A percentile compares a stretch with the other conserved stretches of the same genome.
Evolutionary conservation across 176 grass and related monocot genomes (phyloP).

Genomic region (Cenchrus purpureus): DNA sequence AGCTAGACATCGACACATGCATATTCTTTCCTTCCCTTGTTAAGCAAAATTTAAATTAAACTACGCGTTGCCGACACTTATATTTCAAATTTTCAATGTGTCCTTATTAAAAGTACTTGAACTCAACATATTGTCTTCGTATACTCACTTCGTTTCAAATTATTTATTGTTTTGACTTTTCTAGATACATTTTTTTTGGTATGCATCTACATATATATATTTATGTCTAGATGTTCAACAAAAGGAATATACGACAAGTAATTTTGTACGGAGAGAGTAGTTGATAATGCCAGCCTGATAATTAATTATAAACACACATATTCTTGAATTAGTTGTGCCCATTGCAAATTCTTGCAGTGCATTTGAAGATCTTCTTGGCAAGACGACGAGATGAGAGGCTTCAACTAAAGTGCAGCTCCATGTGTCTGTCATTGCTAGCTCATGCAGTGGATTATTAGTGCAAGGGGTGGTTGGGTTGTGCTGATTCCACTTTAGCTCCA

Average conservation of each 20-base stretch:
- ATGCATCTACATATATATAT: too few species aligned
- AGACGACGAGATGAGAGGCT: background rate
- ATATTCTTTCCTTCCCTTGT: background rate
- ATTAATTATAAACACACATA: background rate
- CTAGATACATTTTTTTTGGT: too few species aligned
- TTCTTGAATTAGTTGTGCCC: background rate
- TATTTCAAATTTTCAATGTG: background rate
- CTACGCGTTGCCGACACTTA: background rate
- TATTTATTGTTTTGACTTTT: too few species aligned
- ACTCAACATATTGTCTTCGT: background rate
- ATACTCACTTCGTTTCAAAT: too few species aligned
- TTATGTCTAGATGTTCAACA: too few species aligned
- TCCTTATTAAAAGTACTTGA: background rate
- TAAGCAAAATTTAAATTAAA: background rate
- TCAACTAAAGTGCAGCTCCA: background rate
- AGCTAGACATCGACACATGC: slow-evolving; percentile 11
- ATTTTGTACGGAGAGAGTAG: too few species aligned
- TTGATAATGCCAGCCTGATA: background rate
- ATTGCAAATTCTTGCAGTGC: background rate
- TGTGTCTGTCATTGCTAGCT: background rate
- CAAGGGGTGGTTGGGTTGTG: slow-evolving; percentile 14
- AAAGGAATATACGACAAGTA: too few species aligned
- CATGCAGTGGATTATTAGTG: slow-evolving; percentile 10
- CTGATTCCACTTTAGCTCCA: slow-evolving; percentile 27
- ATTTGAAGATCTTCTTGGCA: background rate